Base-by-base conservation (phyloP, 164 flowering plant species). In the Malania oleifera region DNA sequence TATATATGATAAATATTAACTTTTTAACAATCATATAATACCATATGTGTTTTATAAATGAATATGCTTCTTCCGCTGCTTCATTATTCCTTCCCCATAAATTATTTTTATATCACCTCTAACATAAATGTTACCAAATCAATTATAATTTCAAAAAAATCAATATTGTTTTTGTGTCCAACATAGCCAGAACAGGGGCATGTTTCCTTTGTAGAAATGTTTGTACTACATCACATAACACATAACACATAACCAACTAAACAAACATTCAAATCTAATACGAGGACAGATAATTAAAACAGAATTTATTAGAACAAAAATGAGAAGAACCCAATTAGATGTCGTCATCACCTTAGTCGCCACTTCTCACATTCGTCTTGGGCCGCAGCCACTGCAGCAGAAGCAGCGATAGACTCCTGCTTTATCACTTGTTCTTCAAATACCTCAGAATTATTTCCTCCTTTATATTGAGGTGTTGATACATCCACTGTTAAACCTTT, bases 301-400 rank as follows among this genome's bases (percentile, higher is more conserved):
- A 43, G 1, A 28, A 13, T 22, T 19, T 46, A 13, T 45, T 22
- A 54, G 34, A 46, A 26, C 54, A 57, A n/a, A 8, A 6, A 10
- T 22, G 26, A 44, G 9, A 53, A 45, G 23, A 61, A 57, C 18
- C 19, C 25, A 35, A 28, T 46, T 13, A 19, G 17, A 65, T 20
- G 48, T 20, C 28, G 23, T 14, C 34, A 67, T 57, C 59, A 86
- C 92, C 92, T 86, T 29, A 80, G 47, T 53, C 87, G 82, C 89
- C 92, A 86, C 61, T 75, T 82, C 64, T 86, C 92, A 77, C 92
- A 86, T 37, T 80, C 70, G 70, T 85, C 85, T 55, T 73, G 80
- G 56, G 77, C 69, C 47, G 75, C 74, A 49, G 63, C n/a, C 35
- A 58, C 19, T 35, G 58, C 61, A 58, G 70, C 59, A 58, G 68